Base-by-base conservation (phyloP, 257 asterid genomes). In the Capsicum rhomboideum region DNA sequence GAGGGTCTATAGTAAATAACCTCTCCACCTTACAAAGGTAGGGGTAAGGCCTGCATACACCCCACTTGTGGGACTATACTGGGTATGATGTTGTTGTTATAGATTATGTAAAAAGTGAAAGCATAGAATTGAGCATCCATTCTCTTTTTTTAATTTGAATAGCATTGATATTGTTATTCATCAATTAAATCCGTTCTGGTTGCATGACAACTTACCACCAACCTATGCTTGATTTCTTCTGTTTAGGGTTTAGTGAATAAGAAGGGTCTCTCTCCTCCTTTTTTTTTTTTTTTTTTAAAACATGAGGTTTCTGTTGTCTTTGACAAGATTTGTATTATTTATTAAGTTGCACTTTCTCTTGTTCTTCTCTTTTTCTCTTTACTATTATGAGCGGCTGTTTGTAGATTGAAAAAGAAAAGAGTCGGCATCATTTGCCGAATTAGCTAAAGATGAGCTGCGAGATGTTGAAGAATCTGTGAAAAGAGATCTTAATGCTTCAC, bases 371-470 rank as follows among this genome's bases (percentile, higher is more conserved):
- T 16, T 52, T 79, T 79, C 69, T 72, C 71, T 20, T 77, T 68
- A 75, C 63, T 80, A 63, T 82, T 89, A 12, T 77, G 72, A 20
- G 28, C 82, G 67, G 79, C 18, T 84, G 44, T 83, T 85, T 79
- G 16, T 89, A 94, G 99, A 91, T 90, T 92, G 85, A 92, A 92
- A 84, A 93, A 83, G 91, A 87, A n/a, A 87, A 93, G 98, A 97
- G 88, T 83, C 95, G 93, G 97, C 90, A 86, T 87, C 93, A 78
- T 77, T 91, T 84, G 94, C 95, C 59, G 86, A 84, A 86, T 92
- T 94, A 13, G 93, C 96, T 52, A 93, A 82, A 67, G 68, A 82
- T 46, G 85, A 49, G 85, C 64, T 82, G 63, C 85, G 85, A 82
- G 80, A 82, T 82, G 85, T 82, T 67, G 85, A 86, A 82, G 91